phyloP scores from a whole-genome alignment of 805 yeast genomes.

The Tetrapisispora nanseiensis region DNA sequence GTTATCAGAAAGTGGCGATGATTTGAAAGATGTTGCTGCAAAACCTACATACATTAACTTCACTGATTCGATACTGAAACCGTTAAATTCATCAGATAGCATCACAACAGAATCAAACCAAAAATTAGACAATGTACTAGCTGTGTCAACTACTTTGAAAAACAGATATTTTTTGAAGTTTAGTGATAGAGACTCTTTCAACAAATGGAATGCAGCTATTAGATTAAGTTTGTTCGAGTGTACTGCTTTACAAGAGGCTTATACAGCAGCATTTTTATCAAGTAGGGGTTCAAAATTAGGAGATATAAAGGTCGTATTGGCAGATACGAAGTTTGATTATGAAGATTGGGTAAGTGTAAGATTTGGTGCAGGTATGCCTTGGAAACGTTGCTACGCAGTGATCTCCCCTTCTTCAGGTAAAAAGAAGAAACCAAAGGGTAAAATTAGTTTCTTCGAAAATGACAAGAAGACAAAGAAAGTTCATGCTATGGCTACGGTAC shows the following conservation, averaged over 20 bases:
- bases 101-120: slow-evolving; percentile 39
- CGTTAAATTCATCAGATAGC: slow-evolving; percentile 54
- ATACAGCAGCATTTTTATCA: slow-evolving; percentile 86
- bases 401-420: slow-evolving; percentile 57
- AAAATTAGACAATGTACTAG: slow-evolving; percentile 63
- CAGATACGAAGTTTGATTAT: slow-evolving; percentile 76
- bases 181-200: slow-evolving; percentile 50
- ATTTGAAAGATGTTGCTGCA: slow-evolving; percentile 46
- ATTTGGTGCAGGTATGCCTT: slow-evolving; percentile 96
- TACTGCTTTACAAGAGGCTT: slow-evolving; percentile 82
- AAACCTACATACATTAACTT: slow-evolving; percentile 85
- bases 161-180: slow-evolving; percentile 80
- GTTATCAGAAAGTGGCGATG: slow-evolving; percentile 39
- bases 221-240: slow-evolving; percentile 75
- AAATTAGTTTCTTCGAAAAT: slow-evolving; percentile 69
- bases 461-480: slow-evolving; percentile 64
- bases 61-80: slow-evolving; percentile 78
- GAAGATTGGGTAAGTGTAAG: slow-evolving; percentile 94
- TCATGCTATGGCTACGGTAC: slow-evolving; percentile 69
- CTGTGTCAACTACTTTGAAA: slow-evolving; percentile 87
- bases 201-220: slow-evolving; percentile 75
- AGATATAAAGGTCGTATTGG: slow-evolving; percentile 75
- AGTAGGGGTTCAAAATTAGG: slow-evolving; percentile 84
- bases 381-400: slow-evolving; percentile 91
- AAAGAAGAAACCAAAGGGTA: slow-evolving; percentile 40